phyloP scores from a whole-genome alignment of 2,329 filamentous ascomycete genomes.

The Ophiocordyceps sinensis region DNA sequence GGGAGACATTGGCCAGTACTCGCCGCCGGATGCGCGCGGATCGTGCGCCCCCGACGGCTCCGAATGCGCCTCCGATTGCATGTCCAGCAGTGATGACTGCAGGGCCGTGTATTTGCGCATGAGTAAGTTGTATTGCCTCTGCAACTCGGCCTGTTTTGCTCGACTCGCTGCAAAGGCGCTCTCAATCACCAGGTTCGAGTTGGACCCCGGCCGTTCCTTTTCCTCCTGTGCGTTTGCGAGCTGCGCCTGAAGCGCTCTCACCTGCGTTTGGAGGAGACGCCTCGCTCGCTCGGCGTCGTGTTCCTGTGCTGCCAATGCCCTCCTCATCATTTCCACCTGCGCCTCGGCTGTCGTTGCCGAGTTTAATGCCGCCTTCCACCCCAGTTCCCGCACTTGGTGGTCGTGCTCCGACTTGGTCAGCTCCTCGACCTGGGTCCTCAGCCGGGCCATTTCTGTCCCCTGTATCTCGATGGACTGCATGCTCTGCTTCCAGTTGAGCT shows the following conservation, averaged over 20 bases:
- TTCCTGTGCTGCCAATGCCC: slow-evolving; percentile 39
- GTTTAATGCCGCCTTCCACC: slow-evolving; percentile 41
- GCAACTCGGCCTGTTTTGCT: slow-evolving; percentile 37
- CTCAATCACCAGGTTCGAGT: slow-evolving; percentile 25
- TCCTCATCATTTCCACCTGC: slow-evolving; percentile 41
- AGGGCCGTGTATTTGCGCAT: slow-evolving; percentile 36
- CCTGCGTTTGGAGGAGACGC: slow-evolving; percentile 31
- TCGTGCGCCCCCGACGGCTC: neutral
- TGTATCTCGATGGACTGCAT: slow-evolving; percentile 48
- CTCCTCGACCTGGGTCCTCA: slow-evolving; percentile 44
- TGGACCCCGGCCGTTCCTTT: slow-evolving; percentile 10
- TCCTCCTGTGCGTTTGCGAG: slow-evolving; percentile 24
- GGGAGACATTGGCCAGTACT: slow-evolving; percentile 19
- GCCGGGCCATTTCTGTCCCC: slow-evolving; percentile 42
- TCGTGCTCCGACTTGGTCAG: slow-evolving; percentile 47
- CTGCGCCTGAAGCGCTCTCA: slow-evolving; percentile 29
- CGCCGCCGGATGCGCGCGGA: slow-evolving; percentile 11
- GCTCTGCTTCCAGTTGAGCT: slow-evolving; percentile 48
- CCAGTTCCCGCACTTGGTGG: slow-evolving; percentile 48
- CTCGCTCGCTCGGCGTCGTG: slow-evolving; percentile 29
- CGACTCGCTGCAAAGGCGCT: slow-evolving; percentile 34
- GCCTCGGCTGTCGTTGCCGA: slow-evolving; percentile 43
- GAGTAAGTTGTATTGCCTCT: slow-evolving; percentile 34
- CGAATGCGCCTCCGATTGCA: slow-evolving; percentile 19
- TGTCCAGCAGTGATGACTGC: slow-evolving; percentile 34